phyloP scores from a whole-genome alignment of 495 filamentous ascomycete genomes.

The Penicillium maclennaniae region DNA sequence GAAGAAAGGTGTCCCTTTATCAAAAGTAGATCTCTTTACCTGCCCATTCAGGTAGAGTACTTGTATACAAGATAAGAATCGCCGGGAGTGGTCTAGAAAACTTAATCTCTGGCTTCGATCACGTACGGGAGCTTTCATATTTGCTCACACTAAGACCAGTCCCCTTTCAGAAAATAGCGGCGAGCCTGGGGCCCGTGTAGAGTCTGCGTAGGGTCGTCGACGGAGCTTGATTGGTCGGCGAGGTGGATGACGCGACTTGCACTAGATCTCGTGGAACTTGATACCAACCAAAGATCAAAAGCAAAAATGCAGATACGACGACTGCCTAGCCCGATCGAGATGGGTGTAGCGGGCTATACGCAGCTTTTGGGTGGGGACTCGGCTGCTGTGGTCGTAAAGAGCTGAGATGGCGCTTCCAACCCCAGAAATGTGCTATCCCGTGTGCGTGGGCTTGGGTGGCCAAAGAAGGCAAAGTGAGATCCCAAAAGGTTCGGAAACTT shows the following conservation, averaged over 20 bases:
- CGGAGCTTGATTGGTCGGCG: too few relatives aligned
- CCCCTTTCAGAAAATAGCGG: too few relatives aligned
- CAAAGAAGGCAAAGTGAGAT: not conserved
- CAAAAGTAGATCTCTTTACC: too few relatives aligned
- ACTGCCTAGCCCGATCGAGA: not conserved
- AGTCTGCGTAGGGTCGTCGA: too few relatives aligned
- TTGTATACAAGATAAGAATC: too few relatives aligned
- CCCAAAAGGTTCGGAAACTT: not conserved
- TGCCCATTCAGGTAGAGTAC: too few relatives aligned
- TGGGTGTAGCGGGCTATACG: not conserved
- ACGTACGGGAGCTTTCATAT: too few relatives aligned
- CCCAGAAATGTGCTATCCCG: not conserved
- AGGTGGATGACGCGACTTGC: not conserved
- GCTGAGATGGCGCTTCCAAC: not conserved
- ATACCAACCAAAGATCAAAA: not conserved
- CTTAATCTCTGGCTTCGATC: too few relatives aligned
- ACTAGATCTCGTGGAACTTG: not conserved
- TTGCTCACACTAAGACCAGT: too few relatives aligned
- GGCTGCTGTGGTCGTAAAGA: not conserved
- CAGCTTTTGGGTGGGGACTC: not conserved
- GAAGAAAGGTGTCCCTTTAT: too few relatives aligned
- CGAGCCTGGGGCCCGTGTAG: too few relatives aligned
- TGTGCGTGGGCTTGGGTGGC: not conserved
- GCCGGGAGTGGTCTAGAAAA: too few relatives aligned
- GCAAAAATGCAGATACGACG: not conserved